Evolutionary conservation across 495 filamentous ascomycete genomes (phyloP), one percentile per base, ranked within the genome.

Genomic region (Parmelia sp.): DNA sequence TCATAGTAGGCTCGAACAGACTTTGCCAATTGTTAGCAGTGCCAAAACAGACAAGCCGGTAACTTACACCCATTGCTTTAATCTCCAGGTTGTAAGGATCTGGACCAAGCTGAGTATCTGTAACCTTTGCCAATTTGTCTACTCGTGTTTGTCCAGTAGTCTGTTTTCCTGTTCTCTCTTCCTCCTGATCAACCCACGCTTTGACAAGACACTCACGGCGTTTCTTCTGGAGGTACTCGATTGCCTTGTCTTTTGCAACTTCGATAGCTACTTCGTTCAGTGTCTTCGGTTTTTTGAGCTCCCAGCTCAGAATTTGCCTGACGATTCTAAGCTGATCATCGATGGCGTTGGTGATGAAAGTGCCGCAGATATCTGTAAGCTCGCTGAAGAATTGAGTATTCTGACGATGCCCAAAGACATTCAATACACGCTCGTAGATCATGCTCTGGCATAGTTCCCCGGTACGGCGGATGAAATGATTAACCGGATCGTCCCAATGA

Each of bases 1-100:
- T 81, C 74, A 58, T 87, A 87, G 63, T 85, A 86, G 0, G 74
- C 81, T 9, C 76, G 70, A 0, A 79, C 71, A 23, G 68, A 74
- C 80, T 81, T 68, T 53, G 56, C 36, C 40, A 10, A 51, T 19
- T 42, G 23, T 70, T 27, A 70, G 65, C 25, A 45, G 40, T 65
- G 7, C 21, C 15, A 14, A 29, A 7, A 58, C 37, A 4, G 39
- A 25, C 58, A 47, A 8, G 25, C 1, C 35, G 29, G 68, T 61
- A 57, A 68, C 70, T 68, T 71, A 82, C 80, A 1, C 81, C 78
- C 71, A 87, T 80, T 65, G 81, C 80, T 1, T 77, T 70, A 0
- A 87, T 61, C 45, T 85, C 81, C 5, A 75, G 70, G 0, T 55
- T 33, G 53, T 75, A 84, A 0, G 62, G 62, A 51, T 87, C 84